Evolutionary conservation across 371 early-diverging fungal genomes (phyloP).

Genomic region (Mortierella sp.): DNA sequence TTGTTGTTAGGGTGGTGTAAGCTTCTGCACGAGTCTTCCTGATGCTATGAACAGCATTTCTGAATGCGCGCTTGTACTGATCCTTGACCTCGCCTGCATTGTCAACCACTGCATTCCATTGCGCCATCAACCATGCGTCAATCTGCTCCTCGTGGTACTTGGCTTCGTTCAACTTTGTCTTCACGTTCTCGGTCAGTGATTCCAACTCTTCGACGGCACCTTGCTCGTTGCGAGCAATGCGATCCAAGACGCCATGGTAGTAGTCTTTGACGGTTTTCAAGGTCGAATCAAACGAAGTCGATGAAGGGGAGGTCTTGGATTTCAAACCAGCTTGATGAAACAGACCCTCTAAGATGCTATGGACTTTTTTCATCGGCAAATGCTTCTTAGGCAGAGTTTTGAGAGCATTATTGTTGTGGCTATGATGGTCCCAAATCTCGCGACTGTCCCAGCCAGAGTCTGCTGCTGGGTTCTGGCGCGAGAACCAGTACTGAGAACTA

Average conservation of each 20-base stretch:
- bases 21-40: slow-evolving; percentile 29
- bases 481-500: slow-evolving; percentile 52
- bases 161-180: slow-evolving; percentile 40
- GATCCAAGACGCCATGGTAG: slow-evolving; percentile 26
- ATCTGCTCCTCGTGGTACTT: slow-evolving; percentile 53
- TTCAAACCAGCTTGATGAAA: slow-evolving; percentile 33
- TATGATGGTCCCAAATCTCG: slow-evolving; percentile 53
- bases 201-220: slow-evolving; percentile 36
- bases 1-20: slow-evolving; percentile 37
- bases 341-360: slow-evolving; percentile 20
- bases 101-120: slow-evolving; percentile 48
- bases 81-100: slow-evolving; percentile 42
- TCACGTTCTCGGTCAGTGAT: slow-evolving; percentile 32
- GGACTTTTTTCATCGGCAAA: slow-evolving; percentile 32
- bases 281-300: slow-evolving; percentile 26
- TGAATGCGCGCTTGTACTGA: slow-evolving; percentile 42
- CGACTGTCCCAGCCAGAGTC: slow-evolving; percentile 45
- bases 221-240: slow-evolving; percentile 30
- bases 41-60: slow-evolving; percentile 26
- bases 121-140: slow-evolving; percentile 46
- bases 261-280: slow-evolving; percentile 38
- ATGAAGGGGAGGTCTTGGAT: slow-evolving; percentile 38
- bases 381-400: slow-evolving; percentile 47
- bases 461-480: slow-evolving; percentile 22
- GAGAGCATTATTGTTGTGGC: slow-evolving; percentile 10